These are phyloP conservation scores for Diaporthe destruens DNA, from an alignment of 2,329 filamentous ascomycete genomes.

Conservation along the genomic window DNA sequence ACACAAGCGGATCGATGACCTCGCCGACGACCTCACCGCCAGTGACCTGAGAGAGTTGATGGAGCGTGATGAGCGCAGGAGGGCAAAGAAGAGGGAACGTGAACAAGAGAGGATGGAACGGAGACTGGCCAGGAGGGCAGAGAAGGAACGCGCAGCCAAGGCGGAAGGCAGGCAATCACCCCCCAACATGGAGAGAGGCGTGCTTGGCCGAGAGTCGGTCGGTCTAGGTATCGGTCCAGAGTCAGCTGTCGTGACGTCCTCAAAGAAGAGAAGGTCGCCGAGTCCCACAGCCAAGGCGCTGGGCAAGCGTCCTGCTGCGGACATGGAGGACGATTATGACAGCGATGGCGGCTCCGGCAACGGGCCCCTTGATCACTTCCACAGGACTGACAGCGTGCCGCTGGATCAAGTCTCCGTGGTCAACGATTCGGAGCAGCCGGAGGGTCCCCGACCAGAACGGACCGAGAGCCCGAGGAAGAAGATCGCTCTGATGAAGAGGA, in stretches of 20 bases:
- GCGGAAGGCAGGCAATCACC: constrained; percentile 67
- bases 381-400: constrained; percentile 63
- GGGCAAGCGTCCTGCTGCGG: constrained; percentile 47
- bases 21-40: constrained; percentile 89
- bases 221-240: constrained; percentile 69
- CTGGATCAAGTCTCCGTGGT: constrained; percentile 45
- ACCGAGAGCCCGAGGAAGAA: constrained; percentile 52
- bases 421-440: constrained; percentile 43
- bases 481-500: constrained; percentile 59
- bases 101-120: constrained; percentile 77
- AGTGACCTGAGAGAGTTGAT: constrained; percentile 87
- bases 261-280: constrained; percentile 61
- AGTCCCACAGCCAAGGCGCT: constrained; percentile 45
- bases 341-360: constrained; percentile 37
- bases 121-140: constrained; percentile 74
- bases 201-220: constrained; percentile 68
- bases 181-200: constrained; percentile 70
- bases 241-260: constrained; percentile 69
- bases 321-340: constrained; percentile 41
- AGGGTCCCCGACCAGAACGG: constrained; percentile 42
- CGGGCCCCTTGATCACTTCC: constrained; percentile 54
- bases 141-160: constrained; percentile 73
- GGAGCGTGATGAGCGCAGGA: constrained; percentile 87
- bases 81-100: constrained; percentile 77
- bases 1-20: constrained; percentile 73